A percentile compares a stretch with the other conserved stretches of the same genome.
These are phyloP conservation scores for Lentinus brumalis DNA, from an alignment of 768 basidiomycete genomes.

Conservation along the genomic window DNA sequence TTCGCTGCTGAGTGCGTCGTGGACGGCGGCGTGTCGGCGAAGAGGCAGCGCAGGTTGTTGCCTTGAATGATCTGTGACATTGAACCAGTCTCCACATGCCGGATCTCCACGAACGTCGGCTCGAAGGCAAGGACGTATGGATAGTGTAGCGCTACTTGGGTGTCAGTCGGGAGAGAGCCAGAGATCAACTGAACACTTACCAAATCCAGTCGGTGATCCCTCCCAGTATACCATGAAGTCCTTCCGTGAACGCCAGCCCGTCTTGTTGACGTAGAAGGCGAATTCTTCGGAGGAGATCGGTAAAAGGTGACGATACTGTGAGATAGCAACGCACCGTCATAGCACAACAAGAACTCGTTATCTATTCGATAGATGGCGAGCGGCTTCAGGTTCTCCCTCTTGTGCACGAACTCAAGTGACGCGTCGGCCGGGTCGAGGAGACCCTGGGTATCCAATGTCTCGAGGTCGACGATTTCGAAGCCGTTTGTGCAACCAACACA, in stretches of 20 bases:
- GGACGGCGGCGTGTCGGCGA: slow-evolving; percentile 91
- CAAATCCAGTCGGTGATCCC: slow-evolving; percentile 90
- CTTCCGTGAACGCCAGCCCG: slow-evolving; percentile 85
- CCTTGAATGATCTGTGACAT: slow-evolving; percentile 96
- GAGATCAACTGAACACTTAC: slow-evolving; percentile 48
- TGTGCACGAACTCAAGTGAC: slow-evolving; percentile 91
- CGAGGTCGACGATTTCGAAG: slow-evolving; percentile 98
- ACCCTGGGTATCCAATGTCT: slow-evolving; percentile 95
- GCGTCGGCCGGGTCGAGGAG: slow-evolving; percentile 91
- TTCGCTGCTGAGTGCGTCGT: slow-evolving; percentile 59
- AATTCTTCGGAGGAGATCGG: slow-evolving; percentile 65
- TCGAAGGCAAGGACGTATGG: slow-evolving; percentile 98
- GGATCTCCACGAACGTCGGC: slow-evolving; percentile 93
- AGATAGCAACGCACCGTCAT: slow-evolving; percentile 72
- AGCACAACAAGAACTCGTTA: slow-evolving; percentile 95
- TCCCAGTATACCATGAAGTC: slow-evolving; percentile 99
- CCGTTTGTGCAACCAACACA: slow-evolving; percentile 97
- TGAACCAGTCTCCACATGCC: slow-evolving; percentile 90
- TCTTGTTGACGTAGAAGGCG: slow-evolving; percentile 98
- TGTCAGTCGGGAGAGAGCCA: not conserved
- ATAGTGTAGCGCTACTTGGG: slow-evolving; percentile 83
- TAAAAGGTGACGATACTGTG: not conserved
- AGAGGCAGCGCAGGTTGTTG: slow-evolving; percentile 84
- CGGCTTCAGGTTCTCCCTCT: slow-evolving; percentile 77
- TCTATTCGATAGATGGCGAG: slow-evolving; percentile 97